Conservation (phyloP, 805 yeast genomes). For the Grigorovia humatica region DNA sequence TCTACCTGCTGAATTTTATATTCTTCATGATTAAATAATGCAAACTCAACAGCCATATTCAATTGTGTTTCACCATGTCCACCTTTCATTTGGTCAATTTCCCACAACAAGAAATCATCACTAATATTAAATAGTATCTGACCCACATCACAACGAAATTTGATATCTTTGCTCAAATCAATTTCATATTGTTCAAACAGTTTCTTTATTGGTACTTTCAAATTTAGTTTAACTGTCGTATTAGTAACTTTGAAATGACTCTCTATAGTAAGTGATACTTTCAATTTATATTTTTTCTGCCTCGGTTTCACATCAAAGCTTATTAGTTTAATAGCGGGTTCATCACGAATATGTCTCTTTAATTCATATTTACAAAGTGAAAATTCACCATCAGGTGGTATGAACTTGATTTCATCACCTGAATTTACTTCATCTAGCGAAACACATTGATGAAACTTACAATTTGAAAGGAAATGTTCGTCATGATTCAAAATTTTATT, state of each 20-base stretch:
- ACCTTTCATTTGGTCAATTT: constrained; percentile 46
- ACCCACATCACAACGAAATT: constrained; percentile 65
- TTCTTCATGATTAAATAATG: constrained; percentile 25
- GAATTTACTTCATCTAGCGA: constrained; percentile 52
- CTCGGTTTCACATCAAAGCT: constrained; percentile 19
- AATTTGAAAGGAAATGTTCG: constrained; percentile 43
- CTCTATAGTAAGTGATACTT: constrained; percentile 15
- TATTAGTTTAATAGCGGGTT: constrained; percentile 31
- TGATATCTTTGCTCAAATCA: constrained; percentile 41
- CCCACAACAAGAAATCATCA: constrained; percentile 62
- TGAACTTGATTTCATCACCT: constrained; percentile 49
- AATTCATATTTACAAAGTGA: constrained; percentile 37
- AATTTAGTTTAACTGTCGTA: constrained; percentile 24
- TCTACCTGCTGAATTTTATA: constrained; percentile 17
- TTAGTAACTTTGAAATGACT: constrained; percentile 29
- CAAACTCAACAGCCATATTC: constrained; percentile 47
- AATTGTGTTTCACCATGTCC: constrained; percentile 41
- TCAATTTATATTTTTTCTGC: constrained; percentile 18
- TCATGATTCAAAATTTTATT: constrained; percentile 50
- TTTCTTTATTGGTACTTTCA: constrained; percentile 23
- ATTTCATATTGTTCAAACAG: constrained; percentile 32
- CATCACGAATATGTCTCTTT: constrained; percentile 25
- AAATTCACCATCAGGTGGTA: constrained; percentile 87
- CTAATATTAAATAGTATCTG: constrained; percentile 64
- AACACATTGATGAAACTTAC: constrained; percentile 86